These are phyloP conservation scores for Rhodotorula sp. DNA, from an alignment of 1,284 basidiomycete genomes.

Conservation along the genomic window DNA sequence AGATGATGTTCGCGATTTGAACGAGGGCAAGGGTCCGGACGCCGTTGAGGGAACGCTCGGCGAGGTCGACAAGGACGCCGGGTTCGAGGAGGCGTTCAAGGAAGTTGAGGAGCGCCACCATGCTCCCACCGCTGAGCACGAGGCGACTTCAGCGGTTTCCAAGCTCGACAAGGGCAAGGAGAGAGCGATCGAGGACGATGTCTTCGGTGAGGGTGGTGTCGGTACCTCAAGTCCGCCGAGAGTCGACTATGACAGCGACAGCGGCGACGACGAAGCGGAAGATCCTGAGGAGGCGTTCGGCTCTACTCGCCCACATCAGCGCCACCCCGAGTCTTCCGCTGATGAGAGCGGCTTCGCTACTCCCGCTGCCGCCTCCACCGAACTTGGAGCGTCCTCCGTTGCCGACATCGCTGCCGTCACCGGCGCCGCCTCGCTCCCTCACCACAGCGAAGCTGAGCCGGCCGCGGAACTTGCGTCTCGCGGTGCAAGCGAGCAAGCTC, in stretches of 20 bases:
- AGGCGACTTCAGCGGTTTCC: background rate
- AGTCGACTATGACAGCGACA: constrained; percentile 1
- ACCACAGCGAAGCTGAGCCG: background rate
- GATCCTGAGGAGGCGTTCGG: constrained; percentile 25
- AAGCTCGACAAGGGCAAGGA: constrained; percentile 17
- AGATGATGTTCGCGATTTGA: constrained; percentile 21
- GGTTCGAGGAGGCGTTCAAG: constrained; percentile 43
- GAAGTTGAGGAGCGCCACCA: constrained; percentile 40
- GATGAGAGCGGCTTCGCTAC: background rate
- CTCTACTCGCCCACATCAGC: background rate
- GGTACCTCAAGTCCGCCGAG: background rate
- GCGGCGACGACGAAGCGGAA: constrained; percentile 6
- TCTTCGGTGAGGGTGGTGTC: constrained; percentile 1
- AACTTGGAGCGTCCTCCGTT: constrained; percentile 3
- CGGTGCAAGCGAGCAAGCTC: background rate
- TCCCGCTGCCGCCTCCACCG: background rate
- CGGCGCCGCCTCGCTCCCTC: background rate
- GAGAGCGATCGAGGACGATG: constrained; percentile 27
- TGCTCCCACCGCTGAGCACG: too few species aligned
- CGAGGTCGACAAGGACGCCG: constrained; percentile 21
- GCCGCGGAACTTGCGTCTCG: background rate
- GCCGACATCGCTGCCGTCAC: constrained; percentile 1
- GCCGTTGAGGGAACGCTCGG: constrained; percentile 16
- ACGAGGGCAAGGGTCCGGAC: background rate
- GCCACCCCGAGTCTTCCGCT: background rate